A percentile compares a stretch with the other conserved stretches of the same genome.
phyloP scores from a whole-genome alignment of 2,329 filamentous ascomycete species.

The Ampelomyces quisqualis region DNA sequence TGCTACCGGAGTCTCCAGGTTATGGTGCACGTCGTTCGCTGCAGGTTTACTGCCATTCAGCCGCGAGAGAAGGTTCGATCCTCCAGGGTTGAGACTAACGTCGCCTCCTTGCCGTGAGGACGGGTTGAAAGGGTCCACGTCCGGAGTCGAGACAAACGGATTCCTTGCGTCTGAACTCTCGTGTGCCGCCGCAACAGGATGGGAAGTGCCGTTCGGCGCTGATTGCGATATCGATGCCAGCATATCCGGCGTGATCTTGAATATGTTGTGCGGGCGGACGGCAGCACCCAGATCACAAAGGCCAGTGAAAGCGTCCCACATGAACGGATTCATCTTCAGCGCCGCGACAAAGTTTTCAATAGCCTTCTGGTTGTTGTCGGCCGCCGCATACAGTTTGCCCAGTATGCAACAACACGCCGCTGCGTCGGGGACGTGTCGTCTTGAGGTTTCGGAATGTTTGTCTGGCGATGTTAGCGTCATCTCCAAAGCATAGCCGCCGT shows the following conservation, averaged over 20 bases:
- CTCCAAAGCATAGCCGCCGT: neutral
- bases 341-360: conserved; percentile 85
- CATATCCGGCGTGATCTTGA: conserved; percentile 70
- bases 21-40: conserved; percentile 25
- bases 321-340: conserved; percentile 87
- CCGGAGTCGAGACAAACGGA: conserved; percentile 40
- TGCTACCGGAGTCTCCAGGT: conserved; percentile 52
- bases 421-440: conserved; percentile 77
- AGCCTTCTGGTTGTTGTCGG: conserved; percentile 78
- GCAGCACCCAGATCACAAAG: conserved; percentile 81
- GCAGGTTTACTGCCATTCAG: conserved; percentile 47
- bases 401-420: conserved; percentile 80
- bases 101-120: conserved; percentile 35
- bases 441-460: conserved; percentile 72
- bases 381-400: conserved; percentile 81
- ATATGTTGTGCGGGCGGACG: conserved; percentile 81
- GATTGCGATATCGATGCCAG: conserved; percentile 49
- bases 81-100: conserved; percentile 39
- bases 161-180: conserved; percentile 27
- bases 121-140: conserved; percentile 50
- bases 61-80: conserved; percentile 44
- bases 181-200: conserved; percentile 13
- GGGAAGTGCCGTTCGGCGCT: conserved; percentile 23
- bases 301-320: conserved; percentile 94
- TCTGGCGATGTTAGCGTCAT: conserved; percentile 43